phyloP scores from a whole-genome alignment of 2,329 filamentous ascomycete genomes.

The Penicillium sp. region DNA sequence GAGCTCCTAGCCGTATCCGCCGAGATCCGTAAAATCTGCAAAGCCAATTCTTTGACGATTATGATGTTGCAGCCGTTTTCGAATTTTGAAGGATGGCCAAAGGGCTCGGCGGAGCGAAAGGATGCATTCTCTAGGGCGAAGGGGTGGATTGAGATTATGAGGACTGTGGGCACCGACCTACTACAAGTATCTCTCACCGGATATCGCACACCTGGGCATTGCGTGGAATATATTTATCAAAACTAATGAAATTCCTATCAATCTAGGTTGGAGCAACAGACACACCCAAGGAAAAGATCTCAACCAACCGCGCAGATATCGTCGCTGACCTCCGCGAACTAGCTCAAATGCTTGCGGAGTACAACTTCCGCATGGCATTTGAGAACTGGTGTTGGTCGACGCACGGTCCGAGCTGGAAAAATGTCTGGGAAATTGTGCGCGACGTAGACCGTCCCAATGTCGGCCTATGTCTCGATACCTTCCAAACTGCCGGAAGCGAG shows the following conservation, averaged over 20 bases:
- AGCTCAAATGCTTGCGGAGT: slow-evolving; percentile 63
- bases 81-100: slow-evolving; percentile 76
- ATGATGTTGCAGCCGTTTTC: slow-evolving; percentile 77
- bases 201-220: no score
- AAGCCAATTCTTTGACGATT: slow-evolving; percentile 61
- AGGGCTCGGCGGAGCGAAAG: slow-evolving; percentile 60
- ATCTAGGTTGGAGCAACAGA: slow-evolving; percentile 67
- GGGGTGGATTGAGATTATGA: slow-evolving; percentile 75
- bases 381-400: slow-evolving; percentile 86
- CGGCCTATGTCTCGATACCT: slow-evolving; percentile 77
- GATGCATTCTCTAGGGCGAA: slow-evolving; percentile 66
- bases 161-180: slow-evolving; percentile 69
- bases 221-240: no score
- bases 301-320: slow-evolving; percentile 54
- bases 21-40: slow-evolving; percentile 60
- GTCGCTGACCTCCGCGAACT: slow-evolving; percentile 67
- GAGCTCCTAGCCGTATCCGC: slow-evolving; percentile 59
- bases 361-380: slow-evolving; percentile 68
- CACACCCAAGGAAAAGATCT: slow-evolving; percentile 58
- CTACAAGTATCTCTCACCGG: slow-evolving; percentile 65
- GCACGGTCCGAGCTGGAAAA: slow-evolving; percentile 68
- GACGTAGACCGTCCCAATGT: slow-evolving; percentile 67
- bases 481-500: slow-evolving; percentile 74
- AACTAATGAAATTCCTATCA: neutral
- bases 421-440: slow-evolving; percentile 70